These are phyloP conservation scores for Kurtzmaniella fragi DNA, from an alignment of 805 yeast genomes.

Conservation along the genomic window DNA sequence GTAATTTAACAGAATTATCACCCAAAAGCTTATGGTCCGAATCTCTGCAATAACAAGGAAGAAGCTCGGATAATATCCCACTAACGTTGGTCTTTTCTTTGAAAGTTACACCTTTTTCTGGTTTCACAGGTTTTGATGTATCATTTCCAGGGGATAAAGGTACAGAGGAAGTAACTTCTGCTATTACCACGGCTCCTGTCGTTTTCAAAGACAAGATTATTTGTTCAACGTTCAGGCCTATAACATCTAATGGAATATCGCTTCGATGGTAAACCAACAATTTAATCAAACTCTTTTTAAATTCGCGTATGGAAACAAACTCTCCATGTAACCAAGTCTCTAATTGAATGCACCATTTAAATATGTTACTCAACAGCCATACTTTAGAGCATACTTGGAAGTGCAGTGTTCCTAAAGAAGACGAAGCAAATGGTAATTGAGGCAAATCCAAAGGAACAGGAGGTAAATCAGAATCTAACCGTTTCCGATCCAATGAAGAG, in stretches of 20 bases:
- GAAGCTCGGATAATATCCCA: constrained; percentile 42
- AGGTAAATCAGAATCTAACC: constrained; percentile 29
- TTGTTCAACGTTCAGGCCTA: constrained; percentile 47
- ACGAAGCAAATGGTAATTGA: constrained; percentile 51
- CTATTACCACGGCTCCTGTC: constrained; percentile 32
- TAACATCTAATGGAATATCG: constrained; percentile 44
- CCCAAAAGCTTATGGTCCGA: constrained; percentile 9
- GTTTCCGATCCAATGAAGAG: constrained; percentile 6
- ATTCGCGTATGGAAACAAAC: constrained; percentile 45
- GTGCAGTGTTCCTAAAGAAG: constrained; percentile 44
- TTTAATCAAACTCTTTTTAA: constrained; percentile 47
- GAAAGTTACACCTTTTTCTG: constrained; percentile 10
- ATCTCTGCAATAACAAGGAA: constrained; percentile 41
- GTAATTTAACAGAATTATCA: constrained; percentile 6
- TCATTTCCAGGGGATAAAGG: neutral
- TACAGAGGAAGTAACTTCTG: constrained; percentile 3
- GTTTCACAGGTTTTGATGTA: neutral
- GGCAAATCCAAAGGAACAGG: constrained; percentile 48
- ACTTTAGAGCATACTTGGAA: constrained; percentile 43
- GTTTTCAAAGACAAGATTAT: constrained; percentile 39
- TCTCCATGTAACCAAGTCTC: constrained; percentile 50
- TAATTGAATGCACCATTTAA: constrained; percentile 50
- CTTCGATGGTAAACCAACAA: constrained; percentile 48
- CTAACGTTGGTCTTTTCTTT: constrained; percentile 16
- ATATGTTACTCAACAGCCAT: constrained; percentile 44